phyloP scores from a whole-genome alignment of 805 yeast species.

The Spathaspora passalidarum region DNA sequence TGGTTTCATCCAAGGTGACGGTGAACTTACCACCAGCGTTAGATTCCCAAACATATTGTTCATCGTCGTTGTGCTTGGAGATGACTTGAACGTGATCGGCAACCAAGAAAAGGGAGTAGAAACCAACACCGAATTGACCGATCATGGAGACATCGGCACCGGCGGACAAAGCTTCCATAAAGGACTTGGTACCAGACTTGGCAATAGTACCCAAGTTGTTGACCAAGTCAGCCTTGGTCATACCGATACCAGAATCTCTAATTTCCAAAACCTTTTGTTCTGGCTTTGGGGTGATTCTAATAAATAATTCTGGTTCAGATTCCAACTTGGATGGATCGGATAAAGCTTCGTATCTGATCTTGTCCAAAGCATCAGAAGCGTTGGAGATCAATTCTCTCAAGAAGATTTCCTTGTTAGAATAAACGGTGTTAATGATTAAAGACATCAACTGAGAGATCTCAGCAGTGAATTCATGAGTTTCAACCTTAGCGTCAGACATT shows the following conservation, averaged over 20 bases:
- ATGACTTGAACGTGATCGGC: slow-evolving; percentile 98
- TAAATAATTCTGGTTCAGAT: slow-evolving; percentile 92
- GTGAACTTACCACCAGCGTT: slow-evolving; percentile 99
- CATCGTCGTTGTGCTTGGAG: slow-evolving; percentile 98
- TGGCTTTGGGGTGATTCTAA: slow-evolving; percentile 96
- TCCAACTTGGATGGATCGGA: slow-evolving; percentile 90
- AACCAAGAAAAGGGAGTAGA: slow-evolving; percentile 98
- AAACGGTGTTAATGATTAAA: slow-evolving; percentile 98
- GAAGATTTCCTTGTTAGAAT: slow-evolving; percentile 98
- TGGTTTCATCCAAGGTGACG: slow-evolving; percentile 82
- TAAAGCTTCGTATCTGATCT: slow-evolving; percentile 94
- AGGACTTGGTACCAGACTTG: slow-evolving; percentile 98
- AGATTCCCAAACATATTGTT: slow-evolving; percentile 99
- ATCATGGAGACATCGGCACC: slow-evolving; percentile 99
- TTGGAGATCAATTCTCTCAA: slow-evolving; percentile 98
- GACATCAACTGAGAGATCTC: slow-evolving; percentile 99
- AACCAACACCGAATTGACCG: slow-evolving; percentile 99
- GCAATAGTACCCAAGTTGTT: slow-evolving; percentile 99
- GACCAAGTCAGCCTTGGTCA: slow-evolving; percentile 98
- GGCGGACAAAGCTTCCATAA: slow-evolving; percentile 98
- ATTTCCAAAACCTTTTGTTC: slow-evolving; percentile 92
- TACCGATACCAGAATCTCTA: slow-evolving; percentile 99
- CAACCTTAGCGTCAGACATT: slow-evolving; percentile 57
- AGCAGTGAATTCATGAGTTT: slow-evolving; percentile 97
- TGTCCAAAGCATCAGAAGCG: slow-evolving; percentile 98